These are phyloP conservation scores for Ceratocystis variospora DNA, from an alignment of 2,329 filamentous ascomycete species.

Conservation along the genomic window DNA sequence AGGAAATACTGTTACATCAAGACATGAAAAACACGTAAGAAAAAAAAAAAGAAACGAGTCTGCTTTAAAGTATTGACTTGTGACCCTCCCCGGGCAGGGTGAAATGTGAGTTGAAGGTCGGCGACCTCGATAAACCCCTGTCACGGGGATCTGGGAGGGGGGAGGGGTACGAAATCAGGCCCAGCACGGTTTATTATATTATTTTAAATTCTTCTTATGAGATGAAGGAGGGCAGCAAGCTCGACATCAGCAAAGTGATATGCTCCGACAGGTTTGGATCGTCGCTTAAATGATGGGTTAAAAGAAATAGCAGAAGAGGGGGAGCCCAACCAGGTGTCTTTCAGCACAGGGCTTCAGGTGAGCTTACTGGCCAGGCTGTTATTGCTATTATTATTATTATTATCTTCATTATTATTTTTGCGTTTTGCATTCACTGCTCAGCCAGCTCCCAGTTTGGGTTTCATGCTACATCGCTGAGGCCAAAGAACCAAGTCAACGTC, in stretches of 20 bases:
- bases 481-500: not conserved
- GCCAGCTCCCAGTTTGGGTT: not conserved
- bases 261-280: not conserved
- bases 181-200: not conserved
- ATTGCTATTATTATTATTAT: too few relatives aligned
- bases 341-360: not conserved
- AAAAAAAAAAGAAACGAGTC: not conserved
- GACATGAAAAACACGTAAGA: too few relatives aligned
- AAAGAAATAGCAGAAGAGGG: not conserved
- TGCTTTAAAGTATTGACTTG: not conserved
- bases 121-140: slow-evolving; percentile 11
- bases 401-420: not conserved
- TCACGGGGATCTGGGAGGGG: not conserved
- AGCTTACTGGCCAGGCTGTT: not conserved
- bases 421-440: not conserved
- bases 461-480: not conserved
- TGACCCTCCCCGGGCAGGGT: not conserved
- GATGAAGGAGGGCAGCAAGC: not conserved
- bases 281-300: not conserved
- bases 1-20: too few relatives aligned
- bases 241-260: not conserved
- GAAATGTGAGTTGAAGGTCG: slow-evolving; percentile 11
- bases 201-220: not conserved
- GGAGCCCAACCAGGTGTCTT: not conserved
- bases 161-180: not conserved